These are phyloP conservation scores for Suhomyces sp. DNA, from an alignment of 805 yeast species.

Conservation along the genomic window DNA sequence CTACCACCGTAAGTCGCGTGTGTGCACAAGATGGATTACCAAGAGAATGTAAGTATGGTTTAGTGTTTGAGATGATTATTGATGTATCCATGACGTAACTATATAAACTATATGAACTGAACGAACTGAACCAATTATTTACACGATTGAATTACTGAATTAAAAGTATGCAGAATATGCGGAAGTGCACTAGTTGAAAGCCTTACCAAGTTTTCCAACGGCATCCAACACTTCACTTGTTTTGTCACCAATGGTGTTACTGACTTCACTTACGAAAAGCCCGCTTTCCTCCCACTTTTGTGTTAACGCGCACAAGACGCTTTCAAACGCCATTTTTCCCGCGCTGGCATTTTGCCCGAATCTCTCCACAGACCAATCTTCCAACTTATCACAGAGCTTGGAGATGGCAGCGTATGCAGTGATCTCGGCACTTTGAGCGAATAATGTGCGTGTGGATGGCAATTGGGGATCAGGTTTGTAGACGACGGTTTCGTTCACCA, in stretches of 20 bases:
- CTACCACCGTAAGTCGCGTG: not conserved
- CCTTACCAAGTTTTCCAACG: constrained; percentile 17
- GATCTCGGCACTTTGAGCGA: constrained; percentile 82
- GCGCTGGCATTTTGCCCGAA: constrained; percentile 82
- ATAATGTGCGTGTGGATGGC: constrained; percentile 53
- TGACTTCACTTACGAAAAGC: constrained; percentile 30
- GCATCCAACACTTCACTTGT: constrained; percentile 13
- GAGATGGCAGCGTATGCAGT: constrained; percentile 76
- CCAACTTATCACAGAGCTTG: constrained; percentile 74
- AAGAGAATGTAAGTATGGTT: too few relatives aligned
- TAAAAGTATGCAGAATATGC: not conserved
- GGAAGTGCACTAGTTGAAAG: constrained; percentile 4
- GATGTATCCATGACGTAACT: not conserved
- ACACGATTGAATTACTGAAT: not conserved
- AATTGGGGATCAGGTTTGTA: constrained; percentile 66
- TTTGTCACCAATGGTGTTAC: constrained; percentile 18
- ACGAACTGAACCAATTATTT: not conserved
- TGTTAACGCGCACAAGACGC: constrained; percentile 57
- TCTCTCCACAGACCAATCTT: constrained; percentile 88
- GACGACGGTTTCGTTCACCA: constrained; percentile 83
- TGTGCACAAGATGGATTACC: not conserved
- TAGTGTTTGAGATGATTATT: too few relatives aligned
- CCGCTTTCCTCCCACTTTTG: constrained; percentile 44
- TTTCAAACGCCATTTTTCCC: constrained; percentile 84
- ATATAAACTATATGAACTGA: not conserved